phyloP scores from a whole-genome alignment of 2,329 filamentous ascomycete genomes.

The Mariannaea sp. region DNA sequence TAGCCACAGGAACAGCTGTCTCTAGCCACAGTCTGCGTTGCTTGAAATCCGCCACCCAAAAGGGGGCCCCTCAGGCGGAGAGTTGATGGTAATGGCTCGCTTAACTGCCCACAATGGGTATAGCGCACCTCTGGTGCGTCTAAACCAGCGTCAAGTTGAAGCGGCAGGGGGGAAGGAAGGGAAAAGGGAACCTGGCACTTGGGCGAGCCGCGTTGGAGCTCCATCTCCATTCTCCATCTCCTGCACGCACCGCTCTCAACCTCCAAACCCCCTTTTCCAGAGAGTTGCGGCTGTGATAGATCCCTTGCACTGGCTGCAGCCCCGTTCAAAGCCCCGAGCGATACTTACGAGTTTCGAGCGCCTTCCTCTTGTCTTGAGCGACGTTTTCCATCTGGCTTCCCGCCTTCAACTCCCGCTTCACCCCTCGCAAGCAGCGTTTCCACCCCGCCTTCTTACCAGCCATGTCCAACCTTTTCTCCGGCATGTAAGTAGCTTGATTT shows the following conservation, averaged over 20 bases:
- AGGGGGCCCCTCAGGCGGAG: slow-evolving; percentile 19
- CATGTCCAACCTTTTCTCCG: slow-evolving; percentile 67
- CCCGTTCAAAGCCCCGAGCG: not conserved
- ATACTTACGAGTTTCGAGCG: not conserved
- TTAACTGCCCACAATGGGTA: slow-evolving; percentile 21
- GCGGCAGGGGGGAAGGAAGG: slow-evolving; percentile 9
- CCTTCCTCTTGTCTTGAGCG: not conserved
- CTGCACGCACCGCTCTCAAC: slow-evolving; percentile 31
- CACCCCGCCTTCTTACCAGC: slow-evolving; percentile 38
- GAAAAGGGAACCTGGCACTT: slow-evolving; percentile 17
- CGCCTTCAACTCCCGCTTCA: slow-evolving; percentile 7
- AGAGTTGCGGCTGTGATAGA: slow-evolving; percentile 19
- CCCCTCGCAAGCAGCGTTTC: slow-evolving; percentile 25
- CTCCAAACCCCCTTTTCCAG: slow-evolving; percentile 37
- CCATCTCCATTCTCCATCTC: slow-evolving; percentile 29
- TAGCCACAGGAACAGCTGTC: slow-evolving; percentile 14
- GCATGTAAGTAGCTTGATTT: slow-evolving; percentile 59
- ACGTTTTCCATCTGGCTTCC: slow-evolving; percentile 5
- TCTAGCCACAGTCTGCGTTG: slow-evolving; percentile 17
- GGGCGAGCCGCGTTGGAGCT: slow-evolving; percentile 27
- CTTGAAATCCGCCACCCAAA: slow-evolving; percentile 7
- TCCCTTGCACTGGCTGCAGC: slow-evolving; percentile 20
- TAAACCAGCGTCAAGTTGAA: slow-evolving; percentile 28
- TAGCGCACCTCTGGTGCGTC: slow-evolving; percentile 37
- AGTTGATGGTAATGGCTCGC: slow-evolving; percentile 25